These are phyloP conservation scores for Ascoidea rubescens DNA, from an alignment of 805 yeast species.

Conservation along the genomic window DNA sequence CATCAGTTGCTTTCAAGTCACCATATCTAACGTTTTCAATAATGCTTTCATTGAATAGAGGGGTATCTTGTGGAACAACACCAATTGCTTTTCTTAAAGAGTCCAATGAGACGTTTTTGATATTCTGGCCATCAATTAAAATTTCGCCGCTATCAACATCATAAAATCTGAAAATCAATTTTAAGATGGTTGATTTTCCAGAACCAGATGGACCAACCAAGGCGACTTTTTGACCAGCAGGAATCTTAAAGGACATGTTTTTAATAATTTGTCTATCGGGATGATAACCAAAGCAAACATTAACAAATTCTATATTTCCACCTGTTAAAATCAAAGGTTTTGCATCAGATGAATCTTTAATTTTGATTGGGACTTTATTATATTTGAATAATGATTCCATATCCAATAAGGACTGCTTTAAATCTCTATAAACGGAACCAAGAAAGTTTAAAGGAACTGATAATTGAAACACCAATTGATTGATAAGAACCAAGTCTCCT, in stretches of 20 bases:
- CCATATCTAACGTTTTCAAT: conserved; percentile 85
- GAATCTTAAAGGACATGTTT: conserved; percentile 73
- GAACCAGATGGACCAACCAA: conserved; percentile 95
- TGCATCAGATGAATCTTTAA: conserved; percentile 50
- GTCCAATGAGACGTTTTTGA: conserved; percentile 59
- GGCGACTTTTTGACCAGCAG: conserved; percentile 85
- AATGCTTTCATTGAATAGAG: conserved; percentile 83
- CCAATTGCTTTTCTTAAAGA: conserved; percentile 66
- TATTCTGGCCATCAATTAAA: conserved; percentile 79
- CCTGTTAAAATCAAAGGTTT: conserved; percentile 37
- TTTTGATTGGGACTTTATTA: conserved; percentile 58
- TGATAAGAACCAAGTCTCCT: conserved; percentile 89
- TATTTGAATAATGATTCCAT: conserved; percentile 90
- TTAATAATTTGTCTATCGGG: conserved; percentile 75
- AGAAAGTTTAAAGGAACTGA: conserved; percentile 89
- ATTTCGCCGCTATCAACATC: conserved; percentile 72
- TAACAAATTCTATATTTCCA: conserved; percentile 78
- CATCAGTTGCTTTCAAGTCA: conserved; percentile 54
- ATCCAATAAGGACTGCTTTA: conserved; percentile 84
- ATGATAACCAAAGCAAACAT: conserved; percentile 86
- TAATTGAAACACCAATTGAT: conserved; percentile 90
- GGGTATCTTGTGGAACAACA: conserved; percentile 96
- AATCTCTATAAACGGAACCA: conserved; percentile 90
- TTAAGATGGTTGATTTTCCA: conserved; percentile 83
- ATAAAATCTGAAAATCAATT: conserved; percentile 78